These are phyloP conservation scores for Amaranthus tricolor DNA, from an alignment of 179 eudicot species.

Conservation along the genomic window DNA sequence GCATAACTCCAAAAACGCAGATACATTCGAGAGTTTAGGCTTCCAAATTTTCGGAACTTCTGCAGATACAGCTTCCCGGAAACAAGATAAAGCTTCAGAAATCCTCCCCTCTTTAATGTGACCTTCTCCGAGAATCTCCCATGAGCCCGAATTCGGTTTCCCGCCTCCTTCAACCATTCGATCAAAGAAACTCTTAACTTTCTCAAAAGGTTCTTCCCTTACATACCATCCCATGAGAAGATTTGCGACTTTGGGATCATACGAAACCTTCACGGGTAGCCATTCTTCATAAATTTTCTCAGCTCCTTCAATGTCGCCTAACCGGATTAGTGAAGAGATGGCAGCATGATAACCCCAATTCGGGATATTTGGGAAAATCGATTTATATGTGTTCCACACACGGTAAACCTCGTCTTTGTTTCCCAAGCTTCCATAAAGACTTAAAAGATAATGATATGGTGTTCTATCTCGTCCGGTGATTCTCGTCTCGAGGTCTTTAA, in stretches of 20 bases:
- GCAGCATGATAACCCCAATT: constrained; percentile 67
- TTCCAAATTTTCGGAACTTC: constrained; percentile 55
- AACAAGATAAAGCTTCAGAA: constrained; percentile 65
- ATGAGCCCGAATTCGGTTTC: constrained; percentile 61
- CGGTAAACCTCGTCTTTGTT: constrained; percentile 73
- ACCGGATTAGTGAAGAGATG: constrained; percentile 61
- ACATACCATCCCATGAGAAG: constrained; percentile 60
- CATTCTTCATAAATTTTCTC: constrained; percentile 70
- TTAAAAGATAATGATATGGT: constrained; percentile 75
- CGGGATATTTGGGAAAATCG: constrained; percentile 46
- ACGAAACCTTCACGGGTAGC: constrained; percentile 44
- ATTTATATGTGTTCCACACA: constrained; percentile 66
- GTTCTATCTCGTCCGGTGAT: constrained; percentile 54
- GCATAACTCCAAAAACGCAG: constrained; percentile 47
- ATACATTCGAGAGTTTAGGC: constrained; percentile 51
- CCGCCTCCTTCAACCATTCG: constrained; percentile 56
- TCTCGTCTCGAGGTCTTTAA: constrained; percentile 58
- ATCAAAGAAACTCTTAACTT: constrained; percentile 58
- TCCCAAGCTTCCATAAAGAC: constrained; percentile 66
- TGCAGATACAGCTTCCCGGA: constrained; percentile 49
- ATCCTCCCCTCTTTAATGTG: constrained; percentile 50
- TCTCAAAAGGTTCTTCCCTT: constrained; percentile 50
- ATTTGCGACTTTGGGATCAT: constrained; percentile 69
- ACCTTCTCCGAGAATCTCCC: constrained; percentile 72
- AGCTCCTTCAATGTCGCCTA: constrained; percentile 71